Evolutionary conservation across 495 filamentous ascomycete species (phyloP), one percentile per base, ranked within the genome.

Genomic region (Neurospora intermedia): DNA sequence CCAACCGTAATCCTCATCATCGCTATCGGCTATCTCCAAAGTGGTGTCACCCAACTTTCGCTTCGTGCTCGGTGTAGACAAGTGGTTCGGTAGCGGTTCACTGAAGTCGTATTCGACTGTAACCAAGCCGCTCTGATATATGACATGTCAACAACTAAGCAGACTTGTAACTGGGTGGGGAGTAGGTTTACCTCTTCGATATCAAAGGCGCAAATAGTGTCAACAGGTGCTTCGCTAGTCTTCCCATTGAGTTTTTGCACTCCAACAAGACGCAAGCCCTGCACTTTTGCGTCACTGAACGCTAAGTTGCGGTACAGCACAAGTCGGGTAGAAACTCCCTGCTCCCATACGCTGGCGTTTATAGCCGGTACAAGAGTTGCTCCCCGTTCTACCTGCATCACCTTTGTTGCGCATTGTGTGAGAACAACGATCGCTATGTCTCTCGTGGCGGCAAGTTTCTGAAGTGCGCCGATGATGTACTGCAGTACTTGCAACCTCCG

Each of bases 361-460:
- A 96, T 81, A 39, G 90, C 86, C 6, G 93, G 92, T 71, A 88
- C 83, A n/a, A 97, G 84, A n/a, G 90, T 87, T 16, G 92, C 89
- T 43, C 83, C 79, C 45, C 84, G 87, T 35, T 87, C 87, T 35
- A 77, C 77, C 73, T 87, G 83, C 76, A 93, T 88, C 76, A 93
- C 87, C 76, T 88, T 90, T 18, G 92, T 94, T 31, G 88, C 89
- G 27, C 87, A 90, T 77, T 94, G 92, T 45, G 88, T 92, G 69
- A 92, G 85, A 10, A 93, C 78, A 13, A 95, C 80, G 40, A 95
- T 80, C 16, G 92, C 91, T 42, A 94, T 78, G 73, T 89, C 84
- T 71, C 86, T 86, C 15, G 89, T 84, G n/a, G 87, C 86, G 1
- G 94, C 93, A 1, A 96, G 85, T 74, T 89, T 90, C 45, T 87